Evolutionary conservation across 257 asterid species (phyloP).

Genomic region (Nicotiana otophora): DNA sequence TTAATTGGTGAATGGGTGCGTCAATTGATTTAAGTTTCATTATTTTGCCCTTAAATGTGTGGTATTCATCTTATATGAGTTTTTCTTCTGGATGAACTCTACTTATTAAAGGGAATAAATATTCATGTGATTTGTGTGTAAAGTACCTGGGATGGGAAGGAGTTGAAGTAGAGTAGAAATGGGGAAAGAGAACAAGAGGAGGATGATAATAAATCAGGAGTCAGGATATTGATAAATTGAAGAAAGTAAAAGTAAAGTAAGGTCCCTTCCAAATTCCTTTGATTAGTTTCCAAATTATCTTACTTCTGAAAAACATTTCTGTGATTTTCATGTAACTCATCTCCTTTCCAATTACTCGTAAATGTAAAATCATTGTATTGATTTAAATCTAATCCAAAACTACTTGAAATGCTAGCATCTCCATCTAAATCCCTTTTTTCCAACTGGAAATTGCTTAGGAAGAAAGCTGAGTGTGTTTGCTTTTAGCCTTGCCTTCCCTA

Average conservation of each 20-base stretch:
- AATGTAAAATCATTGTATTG: neutral
- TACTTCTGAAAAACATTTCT: neutral
- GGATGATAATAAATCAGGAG: neutral
- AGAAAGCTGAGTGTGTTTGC: neutral
- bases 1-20: neutral
- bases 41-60: neutral
- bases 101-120: neutral
- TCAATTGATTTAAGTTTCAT: neutral
- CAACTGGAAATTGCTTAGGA: neutral
- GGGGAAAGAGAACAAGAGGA: neutral
- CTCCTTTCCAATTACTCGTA: neutral
- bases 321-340: neutral
- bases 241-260: neutral
- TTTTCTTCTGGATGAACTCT: neutral
- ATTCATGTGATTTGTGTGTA: neutral
- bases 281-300: neutral
- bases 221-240: neutral
- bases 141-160: neutral
- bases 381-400: neutral
- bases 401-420: neutral
- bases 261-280: neutral
- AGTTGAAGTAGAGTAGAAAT: neutral
- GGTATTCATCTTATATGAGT: neutral
- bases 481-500: neutral
- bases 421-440: neutral